Conservation (phyloP, 352 stramenopile genomes). For the Pythium sp. region DNA sequence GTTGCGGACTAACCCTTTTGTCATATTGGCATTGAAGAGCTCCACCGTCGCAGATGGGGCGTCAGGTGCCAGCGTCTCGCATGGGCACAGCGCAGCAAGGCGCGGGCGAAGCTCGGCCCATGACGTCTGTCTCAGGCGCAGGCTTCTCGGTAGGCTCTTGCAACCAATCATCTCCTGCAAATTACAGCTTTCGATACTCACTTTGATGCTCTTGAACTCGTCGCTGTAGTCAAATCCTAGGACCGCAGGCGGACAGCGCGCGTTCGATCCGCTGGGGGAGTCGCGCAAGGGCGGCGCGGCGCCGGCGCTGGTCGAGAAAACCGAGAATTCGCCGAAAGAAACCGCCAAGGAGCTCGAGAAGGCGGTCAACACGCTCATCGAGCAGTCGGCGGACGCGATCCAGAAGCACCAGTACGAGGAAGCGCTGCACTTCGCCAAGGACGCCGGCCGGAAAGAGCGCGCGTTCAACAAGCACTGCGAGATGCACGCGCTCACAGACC, state of each 20-base stretch:
- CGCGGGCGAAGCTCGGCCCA: constrained; percentile 76
- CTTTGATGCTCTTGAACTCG: constrained; percentile 10
- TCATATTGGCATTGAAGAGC: constrained; percentile 25
- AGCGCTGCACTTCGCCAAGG: constrained; percentile 87
- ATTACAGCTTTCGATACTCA: not conserved
- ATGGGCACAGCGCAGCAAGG: constrained; percentile 58
- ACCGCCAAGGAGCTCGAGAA: constrained; percentile 90
- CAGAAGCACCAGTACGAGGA: constrained; percentile 72
- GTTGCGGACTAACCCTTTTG: not conserved
- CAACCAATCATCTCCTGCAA: not conserved
- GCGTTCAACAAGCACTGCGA: constrained; percentile 91
- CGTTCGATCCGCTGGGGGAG: constrained; percentile 92
- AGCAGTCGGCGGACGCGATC: constrained; percentile 85
- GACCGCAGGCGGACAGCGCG: constrained; percentile 58
- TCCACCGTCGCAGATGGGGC: constrained; percentile 76
- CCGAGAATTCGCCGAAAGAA: constrained; percentile 91
- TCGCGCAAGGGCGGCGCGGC: constrained; percentile 71
- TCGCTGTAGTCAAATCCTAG: constrained; percentile 68
- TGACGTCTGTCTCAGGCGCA: constrained; percentile 92
- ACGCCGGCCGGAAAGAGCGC: constrained; percentile 88
- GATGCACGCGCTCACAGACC: constrained; percentile 76
- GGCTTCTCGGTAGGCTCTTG: constrained; percentile 76
- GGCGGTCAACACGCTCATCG: constrained; percentile 90
- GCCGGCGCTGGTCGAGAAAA: constrained; percentile 86
- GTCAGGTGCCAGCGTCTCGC: constrained; percentile 51